These are phyloP conservation scores for Cyanodermella asteris DNA, from an alignment of 2,329 filamentous ascomycete species.

Conservation along the genomic window DNA sequence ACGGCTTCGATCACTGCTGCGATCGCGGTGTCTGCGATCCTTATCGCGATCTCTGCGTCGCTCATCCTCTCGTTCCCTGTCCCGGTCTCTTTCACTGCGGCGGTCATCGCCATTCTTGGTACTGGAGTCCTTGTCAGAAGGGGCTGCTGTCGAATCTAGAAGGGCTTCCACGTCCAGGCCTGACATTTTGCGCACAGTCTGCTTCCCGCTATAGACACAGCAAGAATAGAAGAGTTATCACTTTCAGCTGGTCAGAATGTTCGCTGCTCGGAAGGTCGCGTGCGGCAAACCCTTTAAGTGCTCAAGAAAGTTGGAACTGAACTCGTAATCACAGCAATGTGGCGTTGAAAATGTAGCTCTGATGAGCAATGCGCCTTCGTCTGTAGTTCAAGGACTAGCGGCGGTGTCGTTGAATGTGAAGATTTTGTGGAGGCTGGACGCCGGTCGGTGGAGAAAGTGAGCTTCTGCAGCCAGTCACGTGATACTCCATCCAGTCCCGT, in stretches of 20 bases:
- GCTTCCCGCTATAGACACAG: conserved; percentile 6
- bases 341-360: too few relatives aligned
- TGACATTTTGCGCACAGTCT: conserved; percentile 33
- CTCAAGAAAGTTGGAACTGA: too few relatives aligned
- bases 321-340: too few relatives aligned
- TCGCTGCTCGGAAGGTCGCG: conserved; percentile 5
- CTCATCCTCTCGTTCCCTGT: conserved; percentile 35
- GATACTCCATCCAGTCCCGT: too few relatives aligned
- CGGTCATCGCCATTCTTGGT: conserved; percentile 36
- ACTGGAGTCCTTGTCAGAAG: conserved; percentile 16
- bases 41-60: conserved; percentile 31
- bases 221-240: conserved; percentile 7
- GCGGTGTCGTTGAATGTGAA: too few relatives aligned
- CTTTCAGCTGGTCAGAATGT: conserved; percentile 9
- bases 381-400: too few relatives aligned
- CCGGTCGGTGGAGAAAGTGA: too few relatives aligned
- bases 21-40: conserved; percentile 30
- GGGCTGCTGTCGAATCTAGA: conserved; percentile 49
- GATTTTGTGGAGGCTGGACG: too few relatives aligned
- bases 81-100: conserved; percentile 31
- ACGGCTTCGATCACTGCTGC: conserved; percentile 30
- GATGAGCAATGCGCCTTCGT: too few relatives aligned
- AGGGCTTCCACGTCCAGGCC: conserved; percentile 71
- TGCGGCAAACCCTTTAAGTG: conserved; percentile 10
- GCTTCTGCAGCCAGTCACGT: too few relatives aligned